Base-by-base conservation (phyloP, 306 rosid species). In the Casuarina glauca region DNA sequence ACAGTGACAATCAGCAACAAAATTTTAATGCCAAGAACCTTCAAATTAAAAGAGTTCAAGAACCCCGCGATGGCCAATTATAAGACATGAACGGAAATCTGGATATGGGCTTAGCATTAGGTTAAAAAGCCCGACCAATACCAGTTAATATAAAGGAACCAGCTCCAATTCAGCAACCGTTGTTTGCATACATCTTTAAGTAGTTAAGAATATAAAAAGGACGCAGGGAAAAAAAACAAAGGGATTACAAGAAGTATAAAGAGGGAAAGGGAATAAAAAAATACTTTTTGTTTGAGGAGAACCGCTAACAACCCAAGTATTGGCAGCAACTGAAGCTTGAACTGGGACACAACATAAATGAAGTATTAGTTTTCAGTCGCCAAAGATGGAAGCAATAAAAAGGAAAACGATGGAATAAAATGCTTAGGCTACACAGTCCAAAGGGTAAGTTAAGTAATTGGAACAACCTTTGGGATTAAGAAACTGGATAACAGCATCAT, bases 291-390 rank as follows among this genome's bases (percentile, higher is more conserved):
- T 95, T 90, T 93, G 97, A 53, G 97, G 97, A 53, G 97, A 62
- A 62, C 99, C 99, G 69, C 97, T 93, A 83, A 95, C 99, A 69
- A 93, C 99, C 99, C 99, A 95, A 2, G 99, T 95, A 85, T 95
- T 95, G 26, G 99, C 97, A 84, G 97, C 97, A 82, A 91, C 91
- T 13, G 97, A 95, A 57, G 99, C 99, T 91, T 95, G 99, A 83
- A 95, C 99, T 95, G 94, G 41, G 83, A 84, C 63, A 64, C 57
- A 81, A 70, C 19, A 57, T 49, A 44, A 83, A 35, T 19, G 20
- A 11, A 5, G 4, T 32, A n/a, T 69, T 15, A 64, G 71, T 63
- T 50, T 64, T 42, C 42, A n/a, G 15, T 66, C 42, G 71, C 35
- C 6, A 66, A 42, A 42, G 5, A 38, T 9, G 44, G 42, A 42